Base-by-base conservation (phyloP, 1,284 basidiomycete species). In the Papiliotrema flavescens region DNA sequence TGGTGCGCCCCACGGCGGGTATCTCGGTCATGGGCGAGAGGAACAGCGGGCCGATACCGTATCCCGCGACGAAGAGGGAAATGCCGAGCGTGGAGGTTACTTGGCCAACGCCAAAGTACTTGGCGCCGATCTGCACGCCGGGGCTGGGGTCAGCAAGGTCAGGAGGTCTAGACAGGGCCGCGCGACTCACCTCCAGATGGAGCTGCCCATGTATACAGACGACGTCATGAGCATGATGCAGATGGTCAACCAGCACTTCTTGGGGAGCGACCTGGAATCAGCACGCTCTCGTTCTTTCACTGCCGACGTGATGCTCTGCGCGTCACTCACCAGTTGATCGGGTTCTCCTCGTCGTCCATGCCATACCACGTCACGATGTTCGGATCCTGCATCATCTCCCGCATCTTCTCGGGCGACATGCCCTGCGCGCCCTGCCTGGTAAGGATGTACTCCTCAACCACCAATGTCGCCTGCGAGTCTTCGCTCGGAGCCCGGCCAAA, bases 281-380 rank as follows among this genome's bases (percentile, higher is more conserved):
- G 47, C 23, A 5, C n/a, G 37, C 28, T 32, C 28, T 32, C 28
- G 5, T 32, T 11, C 28, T 32, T 32, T n/a, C n/a, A n/a, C n/a
- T n/a, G n/a, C n/a, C n/a, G n/a, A n/a, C n/a, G n/a, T n/a, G n/a
- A n/a, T n/a, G n/a, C n/a, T n/a, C 15, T 13, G 14, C 14, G 11
- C 23, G 7, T 17, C 17, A 48, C 51, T 47, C 41, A 62, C 64
- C 64, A 65, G 34, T 65, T 65, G 69, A 81, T 81, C 0, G 86
- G 86, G 68, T 88, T 86, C 42, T 76, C 73, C 8, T 81, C 81
- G 68, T 86, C 84, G 45, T 83, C 73, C 0, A 81, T 81, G 1
- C 82, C 83, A 48, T 86, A 82, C 84, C 84, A 86, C 49, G 83
- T 80, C 9, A 86, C 81, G 32, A 81, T 51, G 42, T 44, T 51